These are phyloP conservation scores for Populus hybrid DNA, from an alignment of 441 rosid genomes.

Conservation along the genomic window DNA sequence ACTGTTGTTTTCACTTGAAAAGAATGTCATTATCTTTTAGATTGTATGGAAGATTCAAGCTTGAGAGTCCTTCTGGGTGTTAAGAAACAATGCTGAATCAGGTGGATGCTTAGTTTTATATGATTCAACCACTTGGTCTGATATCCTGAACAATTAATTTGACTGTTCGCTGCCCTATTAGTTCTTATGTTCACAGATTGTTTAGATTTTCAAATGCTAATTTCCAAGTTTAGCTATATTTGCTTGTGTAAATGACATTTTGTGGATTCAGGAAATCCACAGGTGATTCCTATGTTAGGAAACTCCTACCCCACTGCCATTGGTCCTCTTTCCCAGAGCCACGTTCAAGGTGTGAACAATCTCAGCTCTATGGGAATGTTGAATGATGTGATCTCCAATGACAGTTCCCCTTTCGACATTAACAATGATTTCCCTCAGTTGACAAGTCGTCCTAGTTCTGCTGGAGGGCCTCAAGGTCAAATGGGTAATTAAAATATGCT, in stretches of 20 bases:
- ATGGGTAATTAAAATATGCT: slow-evolving; percentile 45
- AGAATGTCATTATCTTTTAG: background rate
- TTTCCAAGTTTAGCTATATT: slow-evolving; percentile 12
- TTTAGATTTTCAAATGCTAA: background rate
- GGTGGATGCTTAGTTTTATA: background rate
- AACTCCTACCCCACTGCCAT: slow-evolving; percentile 72
- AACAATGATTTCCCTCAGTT: slow-evolving; percentile 91
- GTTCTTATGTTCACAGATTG: background rate
- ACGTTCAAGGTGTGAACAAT: slow-evolving; percentile 79
- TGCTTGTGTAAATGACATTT: slow-evolving; percentile 19
- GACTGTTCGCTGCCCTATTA: background rate
- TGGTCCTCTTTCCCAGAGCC: slow-evolving; percentile 86
- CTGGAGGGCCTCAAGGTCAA: slow-evolving; percentile 96
- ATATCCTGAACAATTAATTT: background rate
- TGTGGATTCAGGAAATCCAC: slow-evolving; percentile 77
- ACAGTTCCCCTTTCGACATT: slow-evolving; percentile 85
- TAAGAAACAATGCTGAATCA: background rate
- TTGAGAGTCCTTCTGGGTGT: background rate
- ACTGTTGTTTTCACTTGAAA: background rate
- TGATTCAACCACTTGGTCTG: background rate
- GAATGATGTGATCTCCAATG: slow-evolving; percentile 76
- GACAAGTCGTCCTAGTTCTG: slow-evolving; percentile 89
- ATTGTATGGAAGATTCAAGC: background rate
- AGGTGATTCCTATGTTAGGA: slow-evolving; percentile 79
- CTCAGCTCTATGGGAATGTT: slow-evolving; percentile 87